phyloP scores from a whole-genome alignment of 2,329 filamentous ascomycete species.

The Xylaria sp. region DNA sequence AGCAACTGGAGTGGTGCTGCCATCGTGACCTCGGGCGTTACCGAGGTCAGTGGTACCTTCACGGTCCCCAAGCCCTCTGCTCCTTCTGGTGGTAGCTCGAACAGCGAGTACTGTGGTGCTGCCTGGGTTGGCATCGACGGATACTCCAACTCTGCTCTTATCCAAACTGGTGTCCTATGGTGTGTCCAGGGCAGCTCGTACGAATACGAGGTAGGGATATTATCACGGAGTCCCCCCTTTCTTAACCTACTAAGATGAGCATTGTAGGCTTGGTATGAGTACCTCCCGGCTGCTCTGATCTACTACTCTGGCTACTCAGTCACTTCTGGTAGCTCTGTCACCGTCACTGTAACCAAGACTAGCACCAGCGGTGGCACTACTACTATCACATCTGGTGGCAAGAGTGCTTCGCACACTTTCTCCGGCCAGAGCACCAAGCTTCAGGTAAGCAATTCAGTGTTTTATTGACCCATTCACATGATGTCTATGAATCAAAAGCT shows the following conservation, averaged over 20 bases:
- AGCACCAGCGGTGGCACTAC: constrained; percentile 26
- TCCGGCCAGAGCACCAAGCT: constrained; percentile 31
- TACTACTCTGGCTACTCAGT: constrained; percentile 27
- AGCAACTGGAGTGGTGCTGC: constrained; percentile 32
- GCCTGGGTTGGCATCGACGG: constrained; percentile 34
- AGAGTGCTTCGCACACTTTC: constrained; percentile 31
- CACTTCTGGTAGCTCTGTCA: constrained; percentile 26
- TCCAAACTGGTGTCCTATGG: constrained; percentile 35
- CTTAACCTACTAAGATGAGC: background rate
- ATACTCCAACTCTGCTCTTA: constrained; percentile 29
- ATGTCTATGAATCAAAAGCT: background rate
- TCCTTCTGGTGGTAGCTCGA: constrained; percentile 23
- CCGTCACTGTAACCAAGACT: constrained; percentile 32
- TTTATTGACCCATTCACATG: background rate
- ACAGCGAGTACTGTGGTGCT: constrained; percentile 29
- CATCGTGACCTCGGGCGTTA: constrained; percentile 33
- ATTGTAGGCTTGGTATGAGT: constrained; percentile 32
- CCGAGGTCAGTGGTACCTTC: constrained; percentile 31
- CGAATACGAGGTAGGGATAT: constrained; percentile 28
- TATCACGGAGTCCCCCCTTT: background rate
- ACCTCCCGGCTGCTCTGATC: constrained; percentile 31
- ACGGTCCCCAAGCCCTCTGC: constrained; percentile 20
- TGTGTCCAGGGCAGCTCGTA: constrained; percentile 30
- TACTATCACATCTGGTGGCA: constrained; percentile 27
- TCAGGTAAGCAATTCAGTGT: constrained; percentile 16